These are phyloP conservation scores for Leishmania arabica DNA, from an alignment of 208 protist species.

Conservation along the genomic window DNA sequence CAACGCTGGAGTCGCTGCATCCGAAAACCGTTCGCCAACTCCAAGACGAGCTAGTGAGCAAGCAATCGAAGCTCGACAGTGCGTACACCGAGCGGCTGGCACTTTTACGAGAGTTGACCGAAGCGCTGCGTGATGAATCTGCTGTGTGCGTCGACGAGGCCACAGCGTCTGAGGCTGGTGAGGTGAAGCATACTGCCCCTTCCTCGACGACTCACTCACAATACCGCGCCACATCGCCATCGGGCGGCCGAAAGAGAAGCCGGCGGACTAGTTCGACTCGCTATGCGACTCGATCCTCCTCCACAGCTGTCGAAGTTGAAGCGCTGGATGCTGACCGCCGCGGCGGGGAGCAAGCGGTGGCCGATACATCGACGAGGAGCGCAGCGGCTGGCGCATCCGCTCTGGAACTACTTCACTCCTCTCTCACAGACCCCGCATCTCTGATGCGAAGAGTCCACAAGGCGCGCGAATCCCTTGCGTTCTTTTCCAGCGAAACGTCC, in stretches of 20 bases:
- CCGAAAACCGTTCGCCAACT: background rate
- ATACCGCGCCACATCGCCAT: background rate
- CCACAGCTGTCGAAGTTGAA: background rate
- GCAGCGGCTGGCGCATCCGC: background rate
- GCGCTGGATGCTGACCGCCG: background rate
- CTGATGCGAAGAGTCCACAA: background rate
- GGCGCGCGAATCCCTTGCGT: background rate
- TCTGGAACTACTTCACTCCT: slow-evolving; percentile 1
- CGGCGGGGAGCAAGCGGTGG: background rate
- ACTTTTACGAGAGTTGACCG: slow-evolving; percentile 1
- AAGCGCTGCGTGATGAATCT: background rate
- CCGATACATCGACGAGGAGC: background rate
- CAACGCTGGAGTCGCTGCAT: background rate
- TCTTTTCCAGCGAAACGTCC: background rate
- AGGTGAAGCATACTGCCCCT: background rate
- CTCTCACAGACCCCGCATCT: slow-evolving; percentile 1
- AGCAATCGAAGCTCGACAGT: background rate
- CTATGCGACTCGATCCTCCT: background rate
- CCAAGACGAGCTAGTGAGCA: background rate
- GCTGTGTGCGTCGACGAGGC: background rate
- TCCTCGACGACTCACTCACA: background rate
- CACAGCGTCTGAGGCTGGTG: background rate
- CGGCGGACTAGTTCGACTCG: background rate
- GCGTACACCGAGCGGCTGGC: background rate
- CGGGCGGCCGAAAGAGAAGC: background rate